A percentile compares a stretch with the other conserved stretches of the same genome.
Conservation (phyloP, 345 rosid genomes). For the Orychophragmus violaceus region DNA sequence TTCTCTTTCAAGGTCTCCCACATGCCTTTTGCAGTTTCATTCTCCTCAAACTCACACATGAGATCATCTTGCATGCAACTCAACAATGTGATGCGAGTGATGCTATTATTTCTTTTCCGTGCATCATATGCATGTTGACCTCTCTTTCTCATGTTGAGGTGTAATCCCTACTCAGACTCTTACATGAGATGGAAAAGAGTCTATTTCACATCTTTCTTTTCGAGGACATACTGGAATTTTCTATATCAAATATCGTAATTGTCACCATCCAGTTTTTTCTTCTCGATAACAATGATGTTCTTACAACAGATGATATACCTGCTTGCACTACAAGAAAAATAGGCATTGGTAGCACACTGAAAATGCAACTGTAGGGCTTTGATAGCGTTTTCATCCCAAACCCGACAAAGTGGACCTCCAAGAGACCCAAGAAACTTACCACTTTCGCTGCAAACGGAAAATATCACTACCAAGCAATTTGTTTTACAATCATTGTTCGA, state of each 20-base stretch:
- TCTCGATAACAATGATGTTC: background rate
- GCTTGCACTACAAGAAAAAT: no score
- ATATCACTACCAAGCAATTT: no score
- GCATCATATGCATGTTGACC: background rate
- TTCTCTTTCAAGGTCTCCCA: no score
- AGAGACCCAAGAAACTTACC: no score
- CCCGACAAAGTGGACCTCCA: no score
- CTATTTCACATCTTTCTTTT: background rate
- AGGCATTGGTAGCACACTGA: no score
- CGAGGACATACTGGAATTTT: background rate
- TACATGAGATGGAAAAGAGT: background rate
- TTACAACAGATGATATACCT: no score
- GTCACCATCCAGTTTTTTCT: background rate
- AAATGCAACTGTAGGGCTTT: no score
- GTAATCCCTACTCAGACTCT: background rate
- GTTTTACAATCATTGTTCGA: no score
- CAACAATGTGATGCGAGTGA: background rate
- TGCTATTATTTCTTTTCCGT: background rate
- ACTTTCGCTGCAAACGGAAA: no score
- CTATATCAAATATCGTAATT: background rate
- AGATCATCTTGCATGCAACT: conserved; percentile 4
- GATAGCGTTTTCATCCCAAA: no score
- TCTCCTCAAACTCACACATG: background rate
- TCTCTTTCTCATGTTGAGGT: background rate
- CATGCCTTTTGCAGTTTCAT: background rate